A percentile compares a stretch with the other conserved stretches of the same genome.
Evolutionary conservation across 768 basidiomycete species (phyloP).

Genomic region (Amanita muscaria): DNA sequence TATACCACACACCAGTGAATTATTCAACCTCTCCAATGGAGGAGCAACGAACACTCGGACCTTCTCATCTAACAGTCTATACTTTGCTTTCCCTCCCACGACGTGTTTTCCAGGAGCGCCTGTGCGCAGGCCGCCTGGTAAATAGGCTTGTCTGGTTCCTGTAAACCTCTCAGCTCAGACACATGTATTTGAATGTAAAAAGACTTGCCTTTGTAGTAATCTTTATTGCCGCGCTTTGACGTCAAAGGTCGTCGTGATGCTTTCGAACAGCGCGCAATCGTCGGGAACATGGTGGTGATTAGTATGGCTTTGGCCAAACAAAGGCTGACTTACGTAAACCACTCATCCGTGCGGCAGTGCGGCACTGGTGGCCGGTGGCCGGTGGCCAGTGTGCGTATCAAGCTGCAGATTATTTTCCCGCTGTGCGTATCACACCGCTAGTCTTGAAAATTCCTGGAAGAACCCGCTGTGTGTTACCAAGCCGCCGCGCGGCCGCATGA

Average conservation of each 20-base stretch:
- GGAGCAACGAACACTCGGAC: conserved; percentile 82
- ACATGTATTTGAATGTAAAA: not conserved
- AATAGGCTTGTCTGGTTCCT: conserved; percentile 79
- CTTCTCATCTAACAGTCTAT: conserved; percentile 72
- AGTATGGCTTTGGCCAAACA: no score
- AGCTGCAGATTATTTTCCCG: no score
- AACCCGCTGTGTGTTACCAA: no score
- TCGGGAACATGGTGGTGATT: conserved; percentile 55
- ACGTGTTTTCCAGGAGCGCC: conserved; percentile 86
- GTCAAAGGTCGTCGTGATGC: conserved; percentile 80
- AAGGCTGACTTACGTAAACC: no score
- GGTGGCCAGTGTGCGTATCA: no score
- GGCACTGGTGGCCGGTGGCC: no score
- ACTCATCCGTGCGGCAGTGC: no score
- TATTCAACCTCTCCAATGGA: conserved; percentile 51
- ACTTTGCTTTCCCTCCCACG: conserved; percentile 67
- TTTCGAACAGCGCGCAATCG: conserved; percentile 63
- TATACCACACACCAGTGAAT: conserved; percentile 40
- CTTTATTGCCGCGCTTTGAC: conserved; percentile 86
- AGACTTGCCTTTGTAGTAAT: conserved; percentile 87
- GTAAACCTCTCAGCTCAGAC: conserved; percentile 1
- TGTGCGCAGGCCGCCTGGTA: conserved; percentile 79
- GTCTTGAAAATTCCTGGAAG: no score
- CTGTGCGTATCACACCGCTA: no score
- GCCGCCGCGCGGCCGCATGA: no score